phyloP scores from a whole-genome alignment of 768 basidiomycete genomes.

The Rhodotorula paludigena region DNA sequence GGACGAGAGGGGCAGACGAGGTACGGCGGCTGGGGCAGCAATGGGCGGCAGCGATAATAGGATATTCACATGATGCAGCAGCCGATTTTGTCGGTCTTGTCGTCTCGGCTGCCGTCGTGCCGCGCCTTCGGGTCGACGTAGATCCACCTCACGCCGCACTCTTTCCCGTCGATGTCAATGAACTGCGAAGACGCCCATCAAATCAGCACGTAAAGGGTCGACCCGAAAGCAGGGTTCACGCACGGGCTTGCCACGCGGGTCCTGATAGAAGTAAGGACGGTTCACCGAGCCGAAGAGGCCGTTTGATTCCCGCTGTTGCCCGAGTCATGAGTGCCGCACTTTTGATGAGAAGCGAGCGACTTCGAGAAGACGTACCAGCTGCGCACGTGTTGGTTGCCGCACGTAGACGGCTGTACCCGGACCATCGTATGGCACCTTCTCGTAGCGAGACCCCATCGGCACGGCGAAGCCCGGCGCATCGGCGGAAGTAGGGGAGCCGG shows the following conservation, averaged over 20 bases:
- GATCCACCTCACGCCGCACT: constrained; percentile 31
- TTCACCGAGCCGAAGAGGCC: constrained; percentile 22
- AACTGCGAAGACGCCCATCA: background rate
- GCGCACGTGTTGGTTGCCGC: constrained; percentile 19
- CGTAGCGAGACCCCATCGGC: constrained; percentile 27
- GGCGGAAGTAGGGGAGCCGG: background rate
- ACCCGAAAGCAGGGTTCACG: background rate
- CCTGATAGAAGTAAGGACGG: constrained; percentile 29
- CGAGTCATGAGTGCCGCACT: too few relatives aligned
- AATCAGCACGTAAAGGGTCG: background rate
- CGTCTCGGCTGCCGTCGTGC: background rate
- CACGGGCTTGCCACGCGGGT: constrained; percentile 17
- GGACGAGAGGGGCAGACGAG: too few relatives aligned
- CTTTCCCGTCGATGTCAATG: constrained; percentile 37
- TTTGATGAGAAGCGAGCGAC: rapidly evolving
- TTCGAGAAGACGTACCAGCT: constrained; percentile 17
- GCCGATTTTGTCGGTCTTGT: background rate
- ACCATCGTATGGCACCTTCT: constrained; percentile 25
- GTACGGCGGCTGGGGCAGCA: too few relatives aligned
- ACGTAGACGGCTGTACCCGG: constrained; percentile 33
- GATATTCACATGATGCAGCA: constrained; percentile 14
- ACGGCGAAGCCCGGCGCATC: background rate
- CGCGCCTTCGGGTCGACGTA: constrained; percentile 34
- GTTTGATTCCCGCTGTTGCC: constrained; percentile 28
- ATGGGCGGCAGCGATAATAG: too few relatives aligned